Percentiles rank a stretch among this genome's conserved stretches.
These are phyloP conservation scores for Ustilago lituana DNA, from an alignment of 1,284 basidiomycete genomes.

Conservation along the genomic window DNA sequence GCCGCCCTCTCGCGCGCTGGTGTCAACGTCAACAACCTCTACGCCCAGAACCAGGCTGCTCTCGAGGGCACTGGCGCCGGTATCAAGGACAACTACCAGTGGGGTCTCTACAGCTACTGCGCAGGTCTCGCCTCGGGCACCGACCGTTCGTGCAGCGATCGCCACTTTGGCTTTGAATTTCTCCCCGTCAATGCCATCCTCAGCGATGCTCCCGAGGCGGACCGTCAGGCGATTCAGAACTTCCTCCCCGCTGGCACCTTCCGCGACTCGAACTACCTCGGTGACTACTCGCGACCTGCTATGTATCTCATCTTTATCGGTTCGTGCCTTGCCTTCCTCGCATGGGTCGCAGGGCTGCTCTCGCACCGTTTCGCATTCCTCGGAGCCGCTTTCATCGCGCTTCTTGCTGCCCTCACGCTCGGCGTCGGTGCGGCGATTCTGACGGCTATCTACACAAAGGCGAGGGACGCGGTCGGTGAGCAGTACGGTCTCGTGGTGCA, in stretches of 20 bases:
- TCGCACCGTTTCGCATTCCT: slow-evolving; percentile 60
- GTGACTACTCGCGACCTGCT: slow-evolving; percentile 51
- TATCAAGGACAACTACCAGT: slow-evolving; percentile 49
- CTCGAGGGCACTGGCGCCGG: slow-evolving; percentile 37
- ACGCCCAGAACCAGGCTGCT: slow-evolving; percentile 40
- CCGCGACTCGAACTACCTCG: slow-evolving; percentile 46
- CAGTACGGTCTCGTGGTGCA: slow-evolving; percentile 38
- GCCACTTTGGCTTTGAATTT: slow-evolving; percentile 53
- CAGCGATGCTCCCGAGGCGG: slow-evolving; percentile 30
- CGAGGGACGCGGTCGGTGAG: slow-evolving; percentile 32
- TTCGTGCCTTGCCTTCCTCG: slow-evolving; percentile 57
- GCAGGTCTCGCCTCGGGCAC: slow-evolving; percentile 29
- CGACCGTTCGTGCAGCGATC: slow-evolving; percentile 30
- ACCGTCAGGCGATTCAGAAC: slow-evolving; percentile 16
- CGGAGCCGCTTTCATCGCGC: slow-evolving; percentile 51
- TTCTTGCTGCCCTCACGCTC: slow-evolving; percentile 52
- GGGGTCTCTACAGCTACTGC: slow-evolving; percentile 62
- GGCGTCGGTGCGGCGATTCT: slow-evolving; percentile 58
- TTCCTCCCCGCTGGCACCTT: slow-evolving; percentile 45
- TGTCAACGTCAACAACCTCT: slow-evolving; percentile 32
- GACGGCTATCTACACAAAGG: slow-evolving; percentile 59
- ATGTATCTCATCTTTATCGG: slow-evolving; percentile 64
- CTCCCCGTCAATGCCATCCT: slow-evolving; percentile 42
- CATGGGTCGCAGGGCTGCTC: slow-evolving; percentile 58
- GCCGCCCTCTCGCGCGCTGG: slow-evolving; percentile 26